Percentiles rank a stretch among this genome's conserved stretches.
phyloP scores from a whole-genome alignment of 163 green algal genomes.

The Prototheca wickerhamii region DNA sequence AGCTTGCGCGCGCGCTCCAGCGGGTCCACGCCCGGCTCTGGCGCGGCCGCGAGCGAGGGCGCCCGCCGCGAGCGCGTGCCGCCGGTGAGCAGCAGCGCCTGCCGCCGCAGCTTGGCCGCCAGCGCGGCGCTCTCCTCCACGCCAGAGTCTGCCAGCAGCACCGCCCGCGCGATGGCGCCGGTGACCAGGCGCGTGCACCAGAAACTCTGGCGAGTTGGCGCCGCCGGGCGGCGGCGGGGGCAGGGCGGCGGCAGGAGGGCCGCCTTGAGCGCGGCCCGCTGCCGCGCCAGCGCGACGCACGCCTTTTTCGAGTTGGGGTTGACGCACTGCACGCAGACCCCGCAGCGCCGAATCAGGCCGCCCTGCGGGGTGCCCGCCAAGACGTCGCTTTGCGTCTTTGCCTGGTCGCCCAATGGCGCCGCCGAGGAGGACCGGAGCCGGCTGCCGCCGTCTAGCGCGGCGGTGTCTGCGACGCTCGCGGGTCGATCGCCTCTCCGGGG shows the following conservation, averaged over 20 bases:
- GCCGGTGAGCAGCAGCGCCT: neutral
- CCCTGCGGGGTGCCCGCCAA: neutral
- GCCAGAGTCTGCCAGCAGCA: neutral
- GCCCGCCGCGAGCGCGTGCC: neutral
- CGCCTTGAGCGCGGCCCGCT: neutral
- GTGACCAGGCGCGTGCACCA: neutral
- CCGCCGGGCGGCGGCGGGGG: too few relatives aligned
- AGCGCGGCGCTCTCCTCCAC: conserved; percentile 12
- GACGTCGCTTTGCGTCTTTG: neutral
- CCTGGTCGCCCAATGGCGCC: too few relatives aligned
- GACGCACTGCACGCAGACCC: conserved; percentile 4
- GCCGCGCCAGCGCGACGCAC: neutral
- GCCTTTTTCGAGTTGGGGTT: conserved; percentile 5
- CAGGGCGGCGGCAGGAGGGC: neutral
- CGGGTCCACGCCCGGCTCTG: too few relatives aligned
- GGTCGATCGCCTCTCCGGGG: too few relatives aligned
- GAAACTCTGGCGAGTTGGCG: neutral
- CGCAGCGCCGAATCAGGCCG: conserved; percentile 3
- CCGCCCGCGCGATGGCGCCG: neutral
- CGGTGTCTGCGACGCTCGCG: too few relatives aligned
- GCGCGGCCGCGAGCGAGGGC: neutral
- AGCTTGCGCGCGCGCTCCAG: too few relatives aligned
- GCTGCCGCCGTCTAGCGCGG: too few relatives aligned
- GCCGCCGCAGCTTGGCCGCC: conserved; percentile 1
- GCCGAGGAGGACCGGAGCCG: too few relatives aligned